A percentile compares a stretch with the other conserved stretches of the same genome.
Conservation (phyloP, 768 basidiomycete genomes). For the Pilatotrama ljubarskyi region DNA sequence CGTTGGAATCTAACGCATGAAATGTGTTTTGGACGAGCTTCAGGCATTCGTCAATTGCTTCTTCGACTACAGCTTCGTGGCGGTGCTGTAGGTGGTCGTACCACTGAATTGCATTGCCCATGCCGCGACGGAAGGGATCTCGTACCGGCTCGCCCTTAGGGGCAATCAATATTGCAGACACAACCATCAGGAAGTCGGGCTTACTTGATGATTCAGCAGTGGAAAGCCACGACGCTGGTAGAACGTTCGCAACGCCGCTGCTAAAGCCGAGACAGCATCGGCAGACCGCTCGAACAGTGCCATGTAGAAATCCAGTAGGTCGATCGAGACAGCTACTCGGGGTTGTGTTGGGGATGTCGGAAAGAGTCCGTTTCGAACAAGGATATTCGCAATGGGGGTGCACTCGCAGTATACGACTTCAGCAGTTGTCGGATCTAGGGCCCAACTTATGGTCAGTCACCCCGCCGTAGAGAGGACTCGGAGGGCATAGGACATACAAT, state of each 20-base stretch:
- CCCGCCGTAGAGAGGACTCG: too few relatives aligned
- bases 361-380: conserved; percentile 36
- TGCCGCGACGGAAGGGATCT: conserved; percentile 35
- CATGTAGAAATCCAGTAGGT: conserved; percentile 36
- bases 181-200: neutral
- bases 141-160: conserved; percentile 25
- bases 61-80: conserved; percentile 22
- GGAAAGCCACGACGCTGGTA: conserved; percentile 32
- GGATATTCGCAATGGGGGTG: conserved; percentile 22
- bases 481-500: too few relatives aligned
- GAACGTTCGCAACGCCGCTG: conserved; percentile 31
- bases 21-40: neutral
- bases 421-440: too few relatives aligned
- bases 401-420: conserved; percentile 27
- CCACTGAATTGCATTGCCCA: conserved; percentile 33
- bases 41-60: conserved; percentile 2
- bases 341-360: conserved; percentile 31
- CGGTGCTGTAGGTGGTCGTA: conserved; percentile 24
- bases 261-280: conserved; percentile 35
- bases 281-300: conserved; percentile 39
- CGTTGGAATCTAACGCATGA: neutral
- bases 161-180: neutral
- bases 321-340: conserved; percentile 26
- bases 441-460: neutral
- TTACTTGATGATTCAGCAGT: conserved; percentile 21